Evolutionary conservation across 2,329 filamentous ascomycete genomes (phyloP).

Genomic region (Pseudopithomyces chartarum): DNA sequence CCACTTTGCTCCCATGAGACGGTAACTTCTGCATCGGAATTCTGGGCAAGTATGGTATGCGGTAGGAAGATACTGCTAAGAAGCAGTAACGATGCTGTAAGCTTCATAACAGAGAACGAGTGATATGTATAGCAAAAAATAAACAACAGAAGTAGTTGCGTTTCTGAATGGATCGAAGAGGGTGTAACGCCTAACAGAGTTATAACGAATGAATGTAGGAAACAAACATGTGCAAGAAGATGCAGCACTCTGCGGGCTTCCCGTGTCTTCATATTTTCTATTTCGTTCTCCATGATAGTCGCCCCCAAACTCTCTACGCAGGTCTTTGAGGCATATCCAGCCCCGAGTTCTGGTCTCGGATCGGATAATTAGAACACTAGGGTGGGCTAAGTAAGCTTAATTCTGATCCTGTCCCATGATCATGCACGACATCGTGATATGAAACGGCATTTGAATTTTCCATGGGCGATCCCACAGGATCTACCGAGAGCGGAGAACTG

Average conservation of each 20-base stretch:
- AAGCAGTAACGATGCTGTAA: background rate
- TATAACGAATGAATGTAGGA: background rate
- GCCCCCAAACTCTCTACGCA: background rate
- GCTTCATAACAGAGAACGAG: background rate
- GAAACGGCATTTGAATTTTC: background rate
- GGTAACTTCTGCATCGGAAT: background rate
- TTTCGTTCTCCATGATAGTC: background rate
- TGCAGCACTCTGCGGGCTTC: background rate
- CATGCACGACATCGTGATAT: background rate
- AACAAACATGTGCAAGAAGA: background rate
- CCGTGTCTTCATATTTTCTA: background rate
- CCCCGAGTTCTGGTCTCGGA: background rate
- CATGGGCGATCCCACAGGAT: background rate
- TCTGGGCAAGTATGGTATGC: background rate
- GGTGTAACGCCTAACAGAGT: background rate
- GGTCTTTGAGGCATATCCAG: background rate
- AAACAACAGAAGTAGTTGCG: background rate
- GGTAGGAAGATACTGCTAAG: background rate
- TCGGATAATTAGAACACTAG: background rate
- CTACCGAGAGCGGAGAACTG: background rate
- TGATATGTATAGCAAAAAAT: background rate
- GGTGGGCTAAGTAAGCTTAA: conserved; percentile 1
- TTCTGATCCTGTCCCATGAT: background rate
- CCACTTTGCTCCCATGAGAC: background rate
- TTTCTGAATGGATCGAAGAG: background rate